Evolutionary conservation across 1,284 basidiomycete species (phyloP), one percentile per base, ranked within the genome.

Genomic region (Fistulina hepatica): DNA sequence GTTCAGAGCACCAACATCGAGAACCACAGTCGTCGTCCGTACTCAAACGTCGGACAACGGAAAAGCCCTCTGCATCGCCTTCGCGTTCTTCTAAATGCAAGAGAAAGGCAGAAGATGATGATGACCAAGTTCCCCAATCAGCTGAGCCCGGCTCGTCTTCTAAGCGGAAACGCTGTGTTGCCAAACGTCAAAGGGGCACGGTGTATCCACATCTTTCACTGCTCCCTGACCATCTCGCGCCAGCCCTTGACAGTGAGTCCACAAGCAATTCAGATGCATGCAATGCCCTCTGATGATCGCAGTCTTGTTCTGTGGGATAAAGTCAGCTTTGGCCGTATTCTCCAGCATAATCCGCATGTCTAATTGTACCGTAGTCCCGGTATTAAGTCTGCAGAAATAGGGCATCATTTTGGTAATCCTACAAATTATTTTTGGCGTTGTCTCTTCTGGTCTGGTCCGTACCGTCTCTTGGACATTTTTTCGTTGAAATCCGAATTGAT

Each of bases 371-470:
- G 4, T 6, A 80, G 71, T 49, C 73, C 74, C 11, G 80, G 80
- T 1, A 57, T 71, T 38, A 64, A 55, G 48, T 81, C 76, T 2
- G 73, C 79, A 0, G 61, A 65, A 37, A 58, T 66, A 4, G 81
- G 81, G 1, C 75, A 81, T 52, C 81, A 85, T 52, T 88, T 76
- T 51, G 78, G 73, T 1, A 72, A 78, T 47, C 73, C 73, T 1
- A 75, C 73, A 1, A 88, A 88, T 51, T 71, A 75, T 36, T 80
- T 79, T 49, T 80, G 73, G 75, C 60, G 60, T 33, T 73, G 71
- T 38, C 61, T 81, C 0, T 58, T 73, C 46, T 60, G 63, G 13
- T 70, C 71, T 16, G 69, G 74, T 71, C 8, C 21, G 11, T 15
- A 5, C n/a, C 17, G 55, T 48, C 16, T 24, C 39, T 32, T 23